A percentile compares a stretch with the other conserved stretches of the same genome.
These are phyloP conservation scores for Cinnamomum chago DNA, from an alignment of 164 flowering plant species.

Conservation along the genomic window DNA sequence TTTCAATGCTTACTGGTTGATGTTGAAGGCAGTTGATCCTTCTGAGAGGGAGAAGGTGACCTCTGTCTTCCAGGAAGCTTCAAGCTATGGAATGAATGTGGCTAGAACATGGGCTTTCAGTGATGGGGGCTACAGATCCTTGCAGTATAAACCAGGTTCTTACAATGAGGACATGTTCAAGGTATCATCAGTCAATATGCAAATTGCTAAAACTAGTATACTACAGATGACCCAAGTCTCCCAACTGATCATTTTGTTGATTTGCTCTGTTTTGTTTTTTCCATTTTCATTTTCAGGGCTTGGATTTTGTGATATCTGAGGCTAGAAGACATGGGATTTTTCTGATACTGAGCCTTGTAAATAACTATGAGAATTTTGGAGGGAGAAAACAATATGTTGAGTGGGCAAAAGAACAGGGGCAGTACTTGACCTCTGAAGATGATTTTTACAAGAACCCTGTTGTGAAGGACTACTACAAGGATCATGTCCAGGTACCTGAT, in stretches of 20 bases:
- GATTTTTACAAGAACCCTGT: constrained; percentile 63
- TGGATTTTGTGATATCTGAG: constrained; percentile 67
- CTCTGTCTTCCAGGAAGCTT: constrained; percentile 33
- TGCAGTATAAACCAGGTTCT: constrained; percentile 46
- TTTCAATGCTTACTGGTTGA: constrained; percentile 91
- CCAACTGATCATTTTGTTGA: not conserved
- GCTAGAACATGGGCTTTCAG: constrained; percentile 66
- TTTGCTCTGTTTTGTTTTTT: not conserved
- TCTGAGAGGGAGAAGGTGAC: constrained; percentile 31
- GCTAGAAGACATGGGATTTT: constrained; percentile 62
- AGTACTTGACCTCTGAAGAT: constrained; percentile 51
- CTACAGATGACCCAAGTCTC: not conserved
- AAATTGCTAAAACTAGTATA: not conserved
- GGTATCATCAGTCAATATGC: not conserved
- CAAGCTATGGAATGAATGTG: constrained; percentile 36
- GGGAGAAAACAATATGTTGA: constrained; percentile 73
- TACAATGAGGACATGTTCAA: constrained; percentile 43
- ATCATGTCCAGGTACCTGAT: constrained; percentile 27
- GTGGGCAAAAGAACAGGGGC: constrained; percentile 72
- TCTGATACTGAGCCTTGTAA: constrained; percentile 62
- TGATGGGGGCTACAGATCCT: constrained; percentile 43
- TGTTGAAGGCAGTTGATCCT: constrained; percentile 56
- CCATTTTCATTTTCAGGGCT: constrained; percentile 22
- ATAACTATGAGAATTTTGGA: constrained; percentile 59
- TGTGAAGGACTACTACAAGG: constrained; percentile 63